Base-by-base conservation (phyloP, 345 rosid species). In the Moringa oleifera region DNA sequence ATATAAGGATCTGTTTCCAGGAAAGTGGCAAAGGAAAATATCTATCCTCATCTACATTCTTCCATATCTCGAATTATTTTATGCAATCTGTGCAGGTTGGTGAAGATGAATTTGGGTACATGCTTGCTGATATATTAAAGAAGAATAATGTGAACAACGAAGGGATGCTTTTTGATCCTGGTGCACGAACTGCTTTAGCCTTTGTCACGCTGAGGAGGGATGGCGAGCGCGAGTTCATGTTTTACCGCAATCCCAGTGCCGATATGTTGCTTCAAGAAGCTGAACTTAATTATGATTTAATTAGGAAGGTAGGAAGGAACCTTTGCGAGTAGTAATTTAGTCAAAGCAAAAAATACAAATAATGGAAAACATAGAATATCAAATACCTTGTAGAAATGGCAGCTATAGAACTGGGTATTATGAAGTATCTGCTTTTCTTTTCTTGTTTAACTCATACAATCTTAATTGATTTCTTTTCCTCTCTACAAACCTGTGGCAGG, bases 151-250 rank as follows among this genome's bases (percentile, higher is more conserved):
- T 90, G 76, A 81, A 94, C 66, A 80, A 59, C 22, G 77, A 83
- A 67, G 99, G 96, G 46, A 76, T 88, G 88, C 83, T 92, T 25
- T 94, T 94, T 70, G 99, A 88, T 68, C 89, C 89, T 2, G 92
- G 91, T 41, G 97, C 97, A 9, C 83, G 92, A 59, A 90, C 99
- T 51, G 99, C 99, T 73, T 75, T 94, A 66, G 97, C 99, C 33
- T 94, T 94, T 73, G 95, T 94, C 41, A 94, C 97, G 6, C 81
- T 86, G 64, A 86, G 86, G 66, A 86, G 68, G 25, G 85, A 90
- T 58, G 99, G 99, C 45, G 99, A 94, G 70, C 91, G 95, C 2
- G 99, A 94, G 57, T 94, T 94, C 79, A 94, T 94, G 97, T 94
- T 90, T 68, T 94, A 94, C 61, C 87, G 99, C 31, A 94, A 94